phyloP scores from a whole-genome alignment of 2,329 filamentous ascomycete species.

The Metarhizium anisopliae region DNA sequence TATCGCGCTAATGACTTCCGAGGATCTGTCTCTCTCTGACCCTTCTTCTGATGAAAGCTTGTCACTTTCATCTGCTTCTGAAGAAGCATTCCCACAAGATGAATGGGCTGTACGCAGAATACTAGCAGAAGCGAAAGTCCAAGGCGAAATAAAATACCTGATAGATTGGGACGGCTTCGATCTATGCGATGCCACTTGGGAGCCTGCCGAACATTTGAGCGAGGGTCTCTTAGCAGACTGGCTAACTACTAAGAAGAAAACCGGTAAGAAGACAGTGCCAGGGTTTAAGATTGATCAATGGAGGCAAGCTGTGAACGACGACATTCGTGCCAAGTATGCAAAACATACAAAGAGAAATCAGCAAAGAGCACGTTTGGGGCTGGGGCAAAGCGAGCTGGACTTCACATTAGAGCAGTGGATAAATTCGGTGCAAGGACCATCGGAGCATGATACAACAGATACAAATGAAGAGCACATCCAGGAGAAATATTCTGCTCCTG shows the following conservation, averaged over 20 bases:
- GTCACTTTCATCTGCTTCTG: slow-evolving; percentile 24
- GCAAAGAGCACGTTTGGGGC: slow-evolving; percentile 30
- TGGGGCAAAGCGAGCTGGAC: slow-evolving; percentile 5
- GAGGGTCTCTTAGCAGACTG: slow-evolving; percentile 31
- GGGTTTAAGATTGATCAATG: slow-evolving; percentile 31
- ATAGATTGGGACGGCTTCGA: slow-evolving; percentile 28
- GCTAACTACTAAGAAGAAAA: slow-evolving; percentile 30
- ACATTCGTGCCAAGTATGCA: slow-evolving; percentile 18
- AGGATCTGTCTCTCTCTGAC: not conserved
- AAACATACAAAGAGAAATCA: slow-evolving; percentile 35
- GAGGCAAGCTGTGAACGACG: slow-evolving; percentile 21
- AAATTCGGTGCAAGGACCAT: not conserved
- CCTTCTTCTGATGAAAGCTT: slow-evolving; percentile 14
- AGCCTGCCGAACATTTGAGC: slow-evolving; percentile 35
- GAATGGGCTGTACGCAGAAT: slow-evolving; percentile 45
- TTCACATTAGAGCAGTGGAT: slow-evolving; percentile 3
- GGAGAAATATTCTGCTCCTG: not conserved
- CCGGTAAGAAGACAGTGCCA: slow-evolving; percentile 20
- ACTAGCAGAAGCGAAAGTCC: slow-evolving; percentile 32
- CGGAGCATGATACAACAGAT: slow-evolving; percentile 3
- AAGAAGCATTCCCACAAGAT: slow-evolving; percentile 23
- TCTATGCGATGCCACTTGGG: slow-evolving; percentile 36
- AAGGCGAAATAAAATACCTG: slow-evolving; percentile 21
- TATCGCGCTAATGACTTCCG: not conserved
- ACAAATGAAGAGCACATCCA: not conserved